These are phyloP conservation scores for Vanrija sp. DNA, from an alignment of 1,284 basidiomycete species.

Conservation along the genomic window DNA sequence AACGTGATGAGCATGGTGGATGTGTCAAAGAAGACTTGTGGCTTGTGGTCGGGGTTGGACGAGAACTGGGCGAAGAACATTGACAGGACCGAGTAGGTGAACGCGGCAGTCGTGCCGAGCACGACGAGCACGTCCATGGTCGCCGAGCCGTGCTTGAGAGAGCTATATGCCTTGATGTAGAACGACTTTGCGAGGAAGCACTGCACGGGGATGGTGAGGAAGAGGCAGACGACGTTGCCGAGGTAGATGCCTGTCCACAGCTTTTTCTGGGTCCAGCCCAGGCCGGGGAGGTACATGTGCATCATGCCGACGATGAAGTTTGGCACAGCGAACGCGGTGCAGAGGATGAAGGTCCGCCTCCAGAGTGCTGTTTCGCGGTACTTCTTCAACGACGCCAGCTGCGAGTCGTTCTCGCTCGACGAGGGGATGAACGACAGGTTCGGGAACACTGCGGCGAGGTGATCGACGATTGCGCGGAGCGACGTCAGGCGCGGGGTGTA, in stretches of 20 bases:
- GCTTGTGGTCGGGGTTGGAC: slow-evolving; percentile 60
- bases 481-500: slow-evolving; percentile 73
- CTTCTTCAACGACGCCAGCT: slow-evolving; percentile 82
- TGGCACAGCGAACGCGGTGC: slow-evolving; percentile 77
- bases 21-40: slow-evolving; percentile 95
- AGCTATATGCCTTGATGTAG: slow-evolving; percentile 85
- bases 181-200: slow-evolving; percentile 87
- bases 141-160: slow-evolving; percentile 79
- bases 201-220: slow-evolving; percentile 88
- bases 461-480: slow-evolving; percentile 78
- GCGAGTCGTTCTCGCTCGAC: slow-evolving; percentile 56
- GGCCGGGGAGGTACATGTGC: slow-evolving; percentile 56
- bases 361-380: slow-evolving; percentile 90
- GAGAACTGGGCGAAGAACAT: slow-evolving; percentile 65
- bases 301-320: slow-evolving; percentile 92
- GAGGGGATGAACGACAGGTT: slow-evolving; percentile 46
- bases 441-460: slow-evolving; percentile 63
- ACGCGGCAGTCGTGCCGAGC: slow-evolving; percentile 90
- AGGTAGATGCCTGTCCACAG: slow-evolving; percentile 69
- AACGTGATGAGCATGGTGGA: slow-evolving; percentile 99
- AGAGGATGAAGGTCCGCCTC: slow-evolving; percentile 73
- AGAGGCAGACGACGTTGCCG: slow-evolving; percentile 73
- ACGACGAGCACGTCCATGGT: slow-evolving; percentile 92
- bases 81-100: slow-evolving; percentile 75
- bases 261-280: slow-evolving; percentile 48